Evolutionary conservation across 768 basidiomycete genomes (phyloP).

Genomic region (Auriscalpium orientale): DNA sequence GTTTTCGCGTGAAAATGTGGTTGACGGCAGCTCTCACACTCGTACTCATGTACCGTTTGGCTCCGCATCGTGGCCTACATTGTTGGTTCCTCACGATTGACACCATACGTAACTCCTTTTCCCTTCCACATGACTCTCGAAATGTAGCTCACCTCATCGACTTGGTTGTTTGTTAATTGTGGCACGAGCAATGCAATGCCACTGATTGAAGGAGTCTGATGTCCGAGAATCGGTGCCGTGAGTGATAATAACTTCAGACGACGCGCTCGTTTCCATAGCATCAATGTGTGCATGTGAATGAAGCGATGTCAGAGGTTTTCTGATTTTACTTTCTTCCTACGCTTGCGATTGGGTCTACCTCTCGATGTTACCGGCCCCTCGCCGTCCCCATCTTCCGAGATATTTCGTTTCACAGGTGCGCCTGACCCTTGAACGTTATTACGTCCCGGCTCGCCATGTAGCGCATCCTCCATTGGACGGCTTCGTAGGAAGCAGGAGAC

Average conservation of each 20-base stretch:
- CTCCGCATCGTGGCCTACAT: slow-evolving; percentile 5
- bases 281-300: neutral
- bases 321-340: neutral
- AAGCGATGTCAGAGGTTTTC: neutral
- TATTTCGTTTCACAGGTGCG: slow-evolving; percentile 5
- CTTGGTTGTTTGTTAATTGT: slow-evolving; percentile 13
- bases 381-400: neutral
- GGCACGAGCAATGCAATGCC: slow-evolving; percentile 8
- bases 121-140: slow-evolving; percentile 13
- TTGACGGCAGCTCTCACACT: slow-evolving; percentile 1
- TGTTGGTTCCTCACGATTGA: slow-evolving; percentile 9
- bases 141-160: slow-evolving; percentile 15
- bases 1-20: neutral
- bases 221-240: neutral
- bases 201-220: slow-evolving; percentile 6
- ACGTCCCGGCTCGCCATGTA: neutral
- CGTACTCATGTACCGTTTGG: slow-evolving; percentile 15
- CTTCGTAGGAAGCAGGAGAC: slow-evolving; percentile 80
- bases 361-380: neutral
- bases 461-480: neutral
- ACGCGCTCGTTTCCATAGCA: neutral
- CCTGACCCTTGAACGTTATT: neutral
- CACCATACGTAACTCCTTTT: slow-evolving; percentile 15
- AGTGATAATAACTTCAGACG: neutral
- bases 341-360: slow-evolving; percentile 1